Conservation (phyloP, 345 rosid genomes). For the Eucalyptus fibrosa region DNA sequence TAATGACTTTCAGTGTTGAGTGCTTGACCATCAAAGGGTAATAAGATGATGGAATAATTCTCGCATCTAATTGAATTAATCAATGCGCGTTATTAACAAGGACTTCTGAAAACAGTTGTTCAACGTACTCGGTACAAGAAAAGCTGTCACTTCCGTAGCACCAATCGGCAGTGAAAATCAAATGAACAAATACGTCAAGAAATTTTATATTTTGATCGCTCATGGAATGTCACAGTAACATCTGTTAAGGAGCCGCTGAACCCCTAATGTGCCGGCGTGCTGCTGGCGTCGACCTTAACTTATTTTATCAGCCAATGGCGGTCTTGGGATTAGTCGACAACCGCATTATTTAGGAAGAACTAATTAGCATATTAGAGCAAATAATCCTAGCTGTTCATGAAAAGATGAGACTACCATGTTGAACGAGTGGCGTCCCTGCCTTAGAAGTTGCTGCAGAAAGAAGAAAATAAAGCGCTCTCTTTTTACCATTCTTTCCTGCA, state of each 20-base stretch:
- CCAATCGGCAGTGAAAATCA: too few species aligned
- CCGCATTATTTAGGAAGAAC: background rate
- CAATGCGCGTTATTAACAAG: background rate
- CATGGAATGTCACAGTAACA: background rate
- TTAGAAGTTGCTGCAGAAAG: background rate
- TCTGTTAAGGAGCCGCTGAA: background rate
- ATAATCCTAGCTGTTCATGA: background rate
- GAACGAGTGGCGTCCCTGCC: background rate
- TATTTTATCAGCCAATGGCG: background rate
- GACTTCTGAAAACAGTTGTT: too few species aligned
- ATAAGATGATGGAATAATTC: background rate
- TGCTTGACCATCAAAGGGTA: background rate
- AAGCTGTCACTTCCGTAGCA: background rate
- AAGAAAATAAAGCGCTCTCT: background rate
- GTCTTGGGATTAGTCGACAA: background rate
- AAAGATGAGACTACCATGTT: background rate
- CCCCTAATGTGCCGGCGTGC: background rate
- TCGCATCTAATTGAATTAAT: background rate
- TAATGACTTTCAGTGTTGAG: background rate
- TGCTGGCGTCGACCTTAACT: background rate
- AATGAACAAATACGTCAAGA: background rate
- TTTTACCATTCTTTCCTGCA: background rate
- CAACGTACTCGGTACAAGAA: background rate
- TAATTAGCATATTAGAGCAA: background rate
- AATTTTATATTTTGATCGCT: background rate